Base-by-base conservation (phyloP, 257 asterid species). In the Anisodus tanguticus region DNA sequence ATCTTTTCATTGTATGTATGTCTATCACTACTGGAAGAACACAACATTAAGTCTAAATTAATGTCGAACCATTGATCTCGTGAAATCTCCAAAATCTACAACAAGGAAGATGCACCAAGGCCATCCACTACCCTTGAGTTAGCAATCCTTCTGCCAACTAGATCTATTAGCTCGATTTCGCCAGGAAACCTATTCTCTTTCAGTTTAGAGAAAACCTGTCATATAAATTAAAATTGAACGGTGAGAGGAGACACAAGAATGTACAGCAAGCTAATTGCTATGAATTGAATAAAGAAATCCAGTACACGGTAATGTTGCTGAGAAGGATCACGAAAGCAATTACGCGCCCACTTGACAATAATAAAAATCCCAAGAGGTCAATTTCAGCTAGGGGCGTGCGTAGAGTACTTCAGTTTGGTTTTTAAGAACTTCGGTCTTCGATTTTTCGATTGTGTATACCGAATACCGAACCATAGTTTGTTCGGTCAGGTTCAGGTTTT, bases 91-190 rank as follows among this genome's bases (percentile, higher is more conserved):
- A 45, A 82, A 31, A 86, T 84, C 86, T 85, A 87, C n/a, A 87
- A 84, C 93, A 89, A 93, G 35, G 80, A 78, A 41, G 86, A 87
- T 80, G 87, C 88, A 59, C 85, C 86, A 66, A 88, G 68, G 43
- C 89, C 92, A 64, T 90, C 93, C 51, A 91, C 83, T 72, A 91
- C 98, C 79, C 94, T 88, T 9, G 94, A 89, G 84, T 49, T 87
- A 39, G 95, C 86, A 81, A 95, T 91, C 87, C 92, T 94, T 89
- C 90, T 86, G 83, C 88, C 88, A 62, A 96, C 80, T 83, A 91
- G 90, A 26, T 94, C 98, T 90, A 92, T 96, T 92, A 96, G 86
- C 94, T 96, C 99, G 54, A 96, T 92, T 88, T 96, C 99, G 37
- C 98, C 96, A 0, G 99, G 98, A 89, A 96, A 94, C 87, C 98